These are phyloP conservation scores for Dimocarpus longan DNA, from an alignment of 345 rosid genomes.

Conservation along the genomic window DNA sequence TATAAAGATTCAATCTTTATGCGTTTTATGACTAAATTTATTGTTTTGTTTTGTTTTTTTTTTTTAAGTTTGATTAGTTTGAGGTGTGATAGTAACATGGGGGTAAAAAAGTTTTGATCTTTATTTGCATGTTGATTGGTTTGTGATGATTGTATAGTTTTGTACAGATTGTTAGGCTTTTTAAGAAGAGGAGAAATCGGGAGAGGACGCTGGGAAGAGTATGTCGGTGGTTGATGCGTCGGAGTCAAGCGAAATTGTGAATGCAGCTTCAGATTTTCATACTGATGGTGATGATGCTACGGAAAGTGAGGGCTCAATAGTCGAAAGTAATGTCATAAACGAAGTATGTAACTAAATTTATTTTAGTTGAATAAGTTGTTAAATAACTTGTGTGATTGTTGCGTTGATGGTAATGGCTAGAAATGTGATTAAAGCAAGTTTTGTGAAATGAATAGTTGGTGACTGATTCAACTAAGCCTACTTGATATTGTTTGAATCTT, in stretches of 20 bases:
- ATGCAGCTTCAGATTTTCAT: not conserved
- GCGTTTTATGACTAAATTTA: not conserved
- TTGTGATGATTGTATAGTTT: no score
- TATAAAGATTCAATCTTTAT: no score
- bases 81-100: not conserved
- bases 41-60: no score
- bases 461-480: not conserved
- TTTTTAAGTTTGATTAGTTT: not conserved
- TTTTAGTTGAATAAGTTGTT: not conserved
- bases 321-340: conserved; percentile 5
- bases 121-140: not conserved
- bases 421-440: not conserved
- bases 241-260: not conserved
- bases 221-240: not conserved
- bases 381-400: not conserved
- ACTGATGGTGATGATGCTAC: conserved; percentile 2
- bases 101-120: not conserved
- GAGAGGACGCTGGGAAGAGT: not conserved
- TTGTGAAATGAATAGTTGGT: not conserved
- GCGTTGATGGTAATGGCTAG: not conserved
- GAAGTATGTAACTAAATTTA: conserved; percentile 2
- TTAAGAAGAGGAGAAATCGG: not conserved
- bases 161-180: not conserved
- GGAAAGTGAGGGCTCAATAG: not conserved
- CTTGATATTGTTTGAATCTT: not conserved